Percentiles rank a stretch among this genome's conserved stretches.
phyloP scores from a whole-genome alignment of 2,329 filamentous ascomycete species.

The Dactylonectria estremocensis region DNA sequence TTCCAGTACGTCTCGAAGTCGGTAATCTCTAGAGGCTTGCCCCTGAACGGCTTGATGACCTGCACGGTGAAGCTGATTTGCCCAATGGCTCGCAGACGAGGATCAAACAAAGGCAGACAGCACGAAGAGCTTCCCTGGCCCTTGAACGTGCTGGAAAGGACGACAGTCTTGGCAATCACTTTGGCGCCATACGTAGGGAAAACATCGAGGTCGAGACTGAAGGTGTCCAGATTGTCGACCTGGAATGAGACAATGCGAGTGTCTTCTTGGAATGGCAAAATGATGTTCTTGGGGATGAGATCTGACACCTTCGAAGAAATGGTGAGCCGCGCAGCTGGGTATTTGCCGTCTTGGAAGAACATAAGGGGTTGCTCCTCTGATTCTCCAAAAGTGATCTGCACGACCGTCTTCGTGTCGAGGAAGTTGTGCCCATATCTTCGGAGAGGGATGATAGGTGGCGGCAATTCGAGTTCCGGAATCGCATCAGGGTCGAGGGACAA shows the following conservation, averaged over 20 bases:
- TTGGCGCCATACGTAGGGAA: conserved; percentile 98
- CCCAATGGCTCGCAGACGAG: conserved; percentile 90
- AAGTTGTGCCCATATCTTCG: conserved; percentile 98
- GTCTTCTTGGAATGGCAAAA: conserved; percentile 96
- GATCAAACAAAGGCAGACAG: conserved; percentile 92
- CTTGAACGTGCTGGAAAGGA: conserved; percentile 88
- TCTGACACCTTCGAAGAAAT: conserved; percentile 98
- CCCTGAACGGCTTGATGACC: conserved; percentile 95
- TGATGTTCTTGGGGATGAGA: conserved; percentile 95
- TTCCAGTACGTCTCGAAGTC: conserved; percentile 99
- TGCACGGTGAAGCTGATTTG: conserved; percentile 95
- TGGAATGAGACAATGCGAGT: conserved; percentile 95
- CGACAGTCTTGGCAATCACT: conserved; percentile 96
- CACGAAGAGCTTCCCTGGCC: conserved; percentile 83
- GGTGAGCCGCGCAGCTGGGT: conserved; percentile 93
- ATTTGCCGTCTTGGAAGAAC: conserved; percentile 98
- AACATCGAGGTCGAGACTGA: conserved; percentile 96
- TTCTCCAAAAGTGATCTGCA: conserved; percentile 91
- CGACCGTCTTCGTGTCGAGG: conserved; percentile 95
- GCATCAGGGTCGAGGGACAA: conserved; percentile 86
- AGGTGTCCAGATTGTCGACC: conserved; percentile 92
- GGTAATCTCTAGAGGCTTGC: conserved; percentile 93
- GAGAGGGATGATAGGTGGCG: conserved; percentile 95
- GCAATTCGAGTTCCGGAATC: conserved; percentile 92
- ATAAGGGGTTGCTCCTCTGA: conserved; percentile 82